Percentiles rank a stretch among this genome's conserved stretches.
phyloP scores from a whole-genome alignment of 2,329 filamentous ascomycete genomes.

The Chaetomium sp. region DNA sequence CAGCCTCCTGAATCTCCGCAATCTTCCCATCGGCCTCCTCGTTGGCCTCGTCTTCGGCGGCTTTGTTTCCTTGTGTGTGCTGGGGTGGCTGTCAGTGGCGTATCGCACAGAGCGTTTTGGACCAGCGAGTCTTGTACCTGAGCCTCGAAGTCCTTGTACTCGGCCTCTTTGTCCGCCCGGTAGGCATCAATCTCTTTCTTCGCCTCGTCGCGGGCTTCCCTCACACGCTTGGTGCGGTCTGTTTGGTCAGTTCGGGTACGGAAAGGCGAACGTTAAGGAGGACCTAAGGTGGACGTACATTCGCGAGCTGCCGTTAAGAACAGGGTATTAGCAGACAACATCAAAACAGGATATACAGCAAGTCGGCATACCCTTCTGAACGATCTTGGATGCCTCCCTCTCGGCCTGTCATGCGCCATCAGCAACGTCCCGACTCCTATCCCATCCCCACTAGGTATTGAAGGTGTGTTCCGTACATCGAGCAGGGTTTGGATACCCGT shows the following conservation, averaged over 20 bases:
- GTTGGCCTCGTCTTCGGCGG: conserved; percentile 70
- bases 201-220: conserved; percentile 90
- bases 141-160: conserved; percentile 91
- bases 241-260: conserved; percentile 1
- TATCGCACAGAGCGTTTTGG: neutral
- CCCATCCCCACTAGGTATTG: neutral
- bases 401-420: conserved; percentile 60
- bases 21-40: conserved; percentile 77
- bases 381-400: conserved; percentile 97
- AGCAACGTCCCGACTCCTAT: too few relatives aligned
- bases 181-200: conserved; percentile 98
- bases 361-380: conserved; percentile 71
- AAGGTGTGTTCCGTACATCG: conserved; percentile 62
- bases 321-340: conserved; percentile 11
- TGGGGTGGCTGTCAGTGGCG: conserved; percentile 32
- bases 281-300: conserved; percentile 15
- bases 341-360: neutral
- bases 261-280: neutral
- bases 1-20: conserved; percentile 72
- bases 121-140: conserved; percentile 37
- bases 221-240: conserved; percentile 96
- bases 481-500: conserved; percentile 97
- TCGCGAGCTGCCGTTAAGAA: conserved; percentile 17
- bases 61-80: conserved; percentile 86
- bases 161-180: conserved; percentile 79